Evolutionary conservation across 495 filamentous ascomycete species (phyloP), one percentile per base, ranked within the genome.

Genomic region (Penicillium goetzii): DNA sequence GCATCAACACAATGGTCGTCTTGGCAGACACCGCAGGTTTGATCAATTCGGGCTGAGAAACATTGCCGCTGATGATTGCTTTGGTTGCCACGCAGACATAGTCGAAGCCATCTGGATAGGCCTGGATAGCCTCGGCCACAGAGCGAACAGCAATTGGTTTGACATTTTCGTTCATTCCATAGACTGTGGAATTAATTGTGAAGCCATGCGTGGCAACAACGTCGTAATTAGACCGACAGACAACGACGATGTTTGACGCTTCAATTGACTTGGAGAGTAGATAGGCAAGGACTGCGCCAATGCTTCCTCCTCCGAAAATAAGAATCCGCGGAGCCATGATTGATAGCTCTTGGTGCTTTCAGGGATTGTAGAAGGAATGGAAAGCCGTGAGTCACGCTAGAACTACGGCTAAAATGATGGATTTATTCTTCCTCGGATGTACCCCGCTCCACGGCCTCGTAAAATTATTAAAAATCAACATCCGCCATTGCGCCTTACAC

Each of bases 211-310:
- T 28, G 15, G 50, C 50, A 14, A 53, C 50, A 32, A 33, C 9
- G 28, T 55, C 52, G 15, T 36, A 55, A 10, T 55, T 55, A 12
- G 52, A 55, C 32, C 32, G 52, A 23, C 52, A 55, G 30, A 55
- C 32, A 25, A 36, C 32, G 14, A 55, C 28, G 17, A 55, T 15
- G 10, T 55, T 36, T 21, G 52, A 55, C 3, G 21, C 11, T 1
- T 23, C 30, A 17, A 55, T 34, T 38, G 52, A 33, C 21, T 36
- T 36, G 32, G 52, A 55, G 52, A 34, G 7, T 19, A 34, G 32
- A 38, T 55, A 55, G 32, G 33, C 33, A 17, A 55, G 52, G 30
- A 55, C 28, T 38, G 52, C 52, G 1, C 52, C 52, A 21, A 55
- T 25, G n/a, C 52, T 55, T 9, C 52, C 52, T 36, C 32, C 52